Base-by-base conservation (phyloP, 176 grass and related monocot species). In the Neostapfia colusana region DNA sequence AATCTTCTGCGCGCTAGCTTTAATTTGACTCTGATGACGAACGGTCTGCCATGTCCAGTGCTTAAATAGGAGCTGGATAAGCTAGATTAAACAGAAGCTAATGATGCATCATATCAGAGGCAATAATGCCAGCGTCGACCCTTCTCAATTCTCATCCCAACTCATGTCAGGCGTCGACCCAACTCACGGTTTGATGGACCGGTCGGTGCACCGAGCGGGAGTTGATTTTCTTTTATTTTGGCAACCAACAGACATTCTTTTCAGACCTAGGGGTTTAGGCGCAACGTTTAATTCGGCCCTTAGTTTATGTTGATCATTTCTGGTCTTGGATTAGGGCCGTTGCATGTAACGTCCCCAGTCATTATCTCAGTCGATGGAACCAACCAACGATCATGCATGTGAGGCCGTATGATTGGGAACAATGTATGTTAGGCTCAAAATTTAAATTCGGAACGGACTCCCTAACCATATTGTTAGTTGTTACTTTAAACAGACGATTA, bases 171-270 rank as follows among this genome's bases (percentile, higher is more conserved):
- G n/a, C 74, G 27, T n/a, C n/a, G n/a, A n/a, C n/a, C n/a, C n/a
- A n/a, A n/a, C n/a, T n/a, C n/a, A 36, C 74, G 18, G 59, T 41
- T 62, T 57, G 60, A 61, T 58, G 55, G 55, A 58, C 26, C 23
- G 23, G 9, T 5, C 23, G 21, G 23, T 58, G 10, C 55, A 26
- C 55, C 55, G 23, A 2, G 55, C 55, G 55, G 55, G 55, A 13
- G 55, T 58, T 58, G 55, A 58, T 26, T 26, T 57, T 18, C 3
- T 58, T 26, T 58, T 58, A 26, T 13, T 58, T 58, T 58, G 23
- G 10, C 24, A 58, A 58, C 55, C 10, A 58, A 58, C 55, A 77
- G 61, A 77, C 45, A 77, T 77, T 77, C 75, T 4, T 77, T 77
- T 61, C 75, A 77, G 26, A 64, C 27, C 24, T 58, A 26, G 4